Base-by-base conservation (phyloP, 2,329 filamentous ascomycete species). In the Lachnellula hyalina region DNA sequence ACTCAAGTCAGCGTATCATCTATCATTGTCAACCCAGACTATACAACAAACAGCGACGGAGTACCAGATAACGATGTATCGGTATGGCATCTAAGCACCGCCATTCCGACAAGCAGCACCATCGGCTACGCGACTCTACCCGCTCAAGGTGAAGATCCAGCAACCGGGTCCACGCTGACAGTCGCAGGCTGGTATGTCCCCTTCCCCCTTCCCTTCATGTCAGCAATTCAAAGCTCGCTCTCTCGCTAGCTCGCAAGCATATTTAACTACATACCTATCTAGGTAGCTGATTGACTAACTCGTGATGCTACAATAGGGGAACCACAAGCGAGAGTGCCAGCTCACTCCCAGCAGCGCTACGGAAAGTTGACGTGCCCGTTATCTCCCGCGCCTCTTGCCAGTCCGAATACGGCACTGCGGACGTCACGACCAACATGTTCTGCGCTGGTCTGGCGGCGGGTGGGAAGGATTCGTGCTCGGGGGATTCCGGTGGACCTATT, bases 401-500 rank as follows among this genome's bases (percentile, higher is more conserved):
- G 47, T 32, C 52, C 23, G 42, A 52, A 41, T 61, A 64, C 28
- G 54, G 55, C 38, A 51, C 48, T 19, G 55, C 57, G 38, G 4
- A 52, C 14, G 38, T 59, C 38, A 55, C 61, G n/a, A 49, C 53
- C 51, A 58, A 57, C 49, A 56, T 60, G 61, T 50, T 61, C 32
- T 64, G 62, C 47, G 62, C 62, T 28, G 62, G 59, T 40, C 23
- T 57, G 14, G 50, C 51, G 47, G 58, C 47, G 28, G 60, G 57
- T 47, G 62, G 62, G 32, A 63, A 63, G 34, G 62, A 59, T 35
- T 55, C 56, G 17, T 64, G 62, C 54, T 55, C 59, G 15, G 51
- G 54, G 32, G 62, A 64, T 48, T 56, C 51, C 42, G 62, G 62
- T 55, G 59, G 61, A 51, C 62, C 62, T 49, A 62, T 64, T 17